phyloP scores from a whole-genome alignment of 2,329 filamentous ascomycete genomes.

The Talaromyces rugulosus region DNA sequence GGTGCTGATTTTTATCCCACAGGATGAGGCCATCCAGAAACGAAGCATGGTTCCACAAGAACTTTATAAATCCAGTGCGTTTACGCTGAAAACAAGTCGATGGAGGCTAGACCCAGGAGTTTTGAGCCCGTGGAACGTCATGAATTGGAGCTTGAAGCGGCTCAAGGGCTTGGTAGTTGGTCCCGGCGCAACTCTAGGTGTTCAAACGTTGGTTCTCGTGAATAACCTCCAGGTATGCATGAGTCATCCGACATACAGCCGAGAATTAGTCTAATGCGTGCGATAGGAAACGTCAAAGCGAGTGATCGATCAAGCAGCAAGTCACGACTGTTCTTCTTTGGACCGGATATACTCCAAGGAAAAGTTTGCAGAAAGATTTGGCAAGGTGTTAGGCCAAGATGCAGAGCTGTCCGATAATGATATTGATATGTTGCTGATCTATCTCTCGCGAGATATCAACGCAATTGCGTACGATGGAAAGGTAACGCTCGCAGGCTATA shows the following conservation, averaged over 20 bases:
- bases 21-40: conserved; percentile 65
- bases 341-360: conserved; percentile 65
- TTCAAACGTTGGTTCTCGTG: conserved; percentile 44
- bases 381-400: conserved; percentile 46
- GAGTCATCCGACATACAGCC: not conserved
- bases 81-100: conserved; percentile 67
- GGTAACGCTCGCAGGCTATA: conserved; percentile 24
- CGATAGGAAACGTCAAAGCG: conserved; percentile 50
- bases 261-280: not conserved
- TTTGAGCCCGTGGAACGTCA: conserved; percentile 62
- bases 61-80: conserved; percentile 61
- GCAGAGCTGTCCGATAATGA: conserved; percentile 59
- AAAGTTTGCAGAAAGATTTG: conserved; percentile 60
- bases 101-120: conserved; percentile 51
- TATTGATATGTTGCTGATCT: conserved; percentile 65
- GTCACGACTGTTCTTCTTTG: conserved; percentile 49
- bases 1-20: not conserved
- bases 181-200: conserved; percentile 31
- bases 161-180: conserved; percentile 54
- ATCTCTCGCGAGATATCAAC: conserved; percentile 64
- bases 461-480: conserved; percentile 45
- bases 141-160: conserved; percentile 72
- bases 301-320: conserved; percentile 45
- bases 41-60: conserved; percentile 66
- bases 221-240: conserved; percentile 54